These are phyloP conservation scores for Jatropha multifida DNA, from an alignment of 441 rosid genomes.

Conservation along the genomic window DNA sequence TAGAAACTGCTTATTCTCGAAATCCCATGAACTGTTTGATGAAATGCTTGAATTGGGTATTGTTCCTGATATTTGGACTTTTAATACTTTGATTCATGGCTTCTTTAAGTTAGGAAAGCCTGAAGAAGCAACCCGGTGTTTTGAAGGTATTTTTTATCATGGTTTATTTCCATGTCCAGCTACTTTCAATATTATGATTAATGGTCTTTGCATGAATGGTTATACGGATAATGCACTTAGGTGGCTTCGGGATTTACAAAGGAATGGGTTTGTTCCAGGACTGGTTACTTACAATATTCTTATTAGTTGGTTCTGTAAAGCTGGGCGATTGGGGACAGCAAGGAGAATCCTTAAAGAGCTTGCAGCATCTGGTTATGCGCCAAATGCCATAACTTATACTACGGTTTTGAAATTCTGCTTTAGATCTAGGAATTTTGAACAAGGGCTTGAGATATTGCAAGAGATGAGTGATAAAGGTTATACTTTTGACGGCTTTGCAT, in stretches of 20 bases:
- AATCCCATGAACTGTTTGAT: conserved; percentile 56
- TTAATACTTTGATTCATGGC: conserved; percentile 76
- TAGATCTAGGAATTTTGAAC: conserved; percentile 45
- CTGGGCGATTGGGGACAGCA: conserved; percentile 46
- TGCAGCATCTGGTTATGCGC: conserved; percentile 43
- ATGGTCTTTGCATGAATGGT: conserved; percentile 76
- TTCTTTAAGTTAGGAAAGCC: conserved; percentile 64
- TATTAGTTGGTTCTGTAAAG: conserved; percentile 67
- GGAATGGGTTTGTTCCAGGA: conserved; percentile 54
- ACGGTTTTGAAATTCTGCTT: conserved; percentile 65
- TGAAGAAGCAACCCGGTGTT: conserved; percentile 57
- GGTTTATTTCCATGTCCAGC: conserved; percentile 41
- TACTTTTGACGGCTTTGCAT: conserved; percentile 75
- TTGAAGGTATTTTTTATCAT: conserved; percentile 37
- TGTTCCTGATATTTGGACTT: conserved; percentile 72
- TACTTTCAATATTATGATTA: conserved; percentile 65
- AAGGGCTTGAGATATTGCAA: conserved; percentile 54
- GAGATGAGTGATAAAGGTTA: conserved; percentile 62
- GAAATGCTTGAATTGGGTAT: conserved; percentile 68
- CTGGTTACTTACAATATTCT: conserved; percentile 68
- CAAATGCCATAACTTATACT: conserved; percentile 71
- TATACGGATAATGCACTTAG: conserved; percentile 46
- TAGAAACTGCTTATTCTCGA: conserved; percentile 35
- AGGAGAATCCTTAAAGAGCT: conserved; percentile 58
- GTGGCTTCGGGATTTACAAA: conserved; percentile 51